These are phyloP conservation scores for Neurospora sp. DNA, from an alignment of 495 filamentous ascomycete species.

Conservation along the genomic window DNA sequence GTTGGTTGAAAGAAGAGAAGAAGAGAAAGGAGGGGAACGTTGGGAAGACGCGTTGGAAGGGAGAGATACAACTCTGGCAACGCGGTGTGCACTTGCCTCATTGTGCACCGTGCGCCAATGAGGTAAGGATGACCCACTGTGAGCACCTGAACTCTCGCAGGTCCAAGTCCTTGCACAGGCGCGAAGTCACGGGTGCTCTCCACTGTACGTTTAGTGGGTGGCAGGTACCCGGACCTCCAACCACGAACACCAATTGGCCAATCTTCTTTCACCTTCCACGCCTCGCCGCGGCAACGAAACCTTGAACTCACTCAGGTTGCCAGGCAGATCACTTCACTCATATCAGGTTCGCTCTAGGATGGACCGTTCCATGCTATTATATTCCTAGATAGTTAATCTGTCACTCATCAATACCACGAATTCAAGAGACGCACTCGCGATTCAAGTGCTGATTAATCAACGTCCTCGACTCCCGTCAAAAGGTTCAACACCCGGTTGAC, in stretches of 20 bases:
- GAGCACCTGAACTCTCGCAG: not conserved
- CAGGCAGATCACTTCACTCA: not conserved
- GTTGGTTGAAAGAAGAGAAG: not conserved
- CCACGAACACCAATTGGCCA: not conserved
- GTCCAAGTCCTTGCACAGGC: not conserved
- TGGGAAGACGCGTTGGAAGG: conserved; percentile 3
- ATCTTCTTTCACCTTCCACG: not conserved
- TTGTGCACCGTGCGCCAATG: not conserved
- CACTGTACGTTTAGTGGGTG: not conserved
- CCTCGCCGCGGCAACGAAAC: not conserved
- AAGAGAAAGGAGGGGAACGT: not conserved
- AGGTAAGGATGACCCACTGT: not conserved
- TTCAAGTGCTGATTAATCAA: not conserved
- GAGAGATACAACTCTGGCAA: not conserved
- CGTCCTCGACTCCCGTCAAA: not conserved
- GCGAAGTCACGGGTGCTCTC: not conserved
- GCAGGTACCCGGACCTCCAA: not conserved
- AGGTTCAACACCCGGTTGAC: not conserved
- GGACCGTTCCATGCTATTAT: not conserved
- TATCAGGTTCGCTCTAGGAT: not conserved
- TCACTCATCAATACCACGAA: not conserved
- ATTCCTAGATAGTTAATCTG: not conserved
- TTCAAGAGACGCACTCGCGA: not conserved
- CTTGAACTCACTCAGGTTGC: not conserved
- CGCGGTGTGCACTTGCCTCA: not conserved